phyloP scores from a whole-genome alignment of 352 stramenopile species.

The Albugo candida region DNA sequence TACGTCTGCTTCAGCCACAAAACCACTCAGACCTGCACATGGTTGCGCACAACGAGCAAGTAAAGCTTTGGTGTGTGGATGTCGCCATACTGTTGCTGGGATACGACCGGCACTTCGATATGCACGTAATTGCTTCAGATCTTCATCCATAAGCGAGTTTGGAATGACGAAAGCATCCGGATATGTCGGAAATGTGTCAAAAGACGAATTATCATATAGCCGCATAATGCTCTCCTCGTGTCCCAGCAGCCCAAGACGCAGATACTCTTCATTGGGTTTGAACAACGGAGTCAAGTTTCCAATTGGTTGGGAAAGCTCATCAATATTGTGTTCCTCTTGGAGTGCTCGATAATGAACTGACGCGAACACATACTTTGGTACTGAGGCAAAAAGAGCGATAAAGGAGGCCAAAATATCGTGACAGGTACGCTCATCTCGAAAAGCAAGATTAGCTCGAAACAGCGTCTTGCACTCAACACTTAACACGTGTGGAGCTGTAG shows the following conservation, averaged over 20 bases:
- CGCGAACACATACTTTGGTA: constrained; percentile 49
- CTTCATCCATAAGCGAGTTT: constrained; percentile 78
- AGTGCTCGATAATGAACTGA: constrained; percentile 19
- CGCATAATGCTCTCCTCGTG: constrained; percentile 58
- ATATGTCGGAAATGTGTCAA: constrained; percentile 86
- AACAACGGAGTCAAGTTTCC: constrained; percentile 36
- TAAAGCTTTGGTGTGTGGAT: constrained; percentile 77
- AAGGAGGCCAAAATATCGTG: constrained; percentile 55
- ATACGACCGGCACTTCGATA: constrained; percentile 91
- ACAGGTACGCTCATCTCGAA: constrained; percentile 56
- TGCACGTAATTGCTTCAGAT: constrained; percentile 61
- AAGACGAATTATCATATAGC: constrained; percentile 73
- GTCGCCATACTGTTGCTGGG: constrained; percentile 84
- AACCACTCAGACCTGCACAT: constrained; percentile 63
- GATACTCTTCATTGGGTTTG: constrained; percentile 60
- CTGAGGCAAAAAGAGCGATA: constrained; percentile 40
- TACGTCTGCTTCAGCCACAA: constrained; percentile 56
- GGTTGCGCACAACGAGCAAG: constrained; percentile 77
- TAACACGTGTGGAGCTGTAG: constrained; percentile 60
- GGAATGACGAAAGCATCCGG: constrained; percentile 86
- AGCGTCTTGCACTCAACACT: constrained; percentile 75
- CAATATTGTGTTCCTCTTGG: not conserved
- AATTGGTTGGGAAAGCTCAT: constrained; percentile 3
- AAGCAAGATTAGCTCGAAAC: constrained; percentile 62
- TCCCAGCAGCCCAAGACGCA: constrained; percentile 52